Evolutionary conservation across 345 rosid genomes (phyloP).

Genomic region (Acer yangbiense): DNA sequence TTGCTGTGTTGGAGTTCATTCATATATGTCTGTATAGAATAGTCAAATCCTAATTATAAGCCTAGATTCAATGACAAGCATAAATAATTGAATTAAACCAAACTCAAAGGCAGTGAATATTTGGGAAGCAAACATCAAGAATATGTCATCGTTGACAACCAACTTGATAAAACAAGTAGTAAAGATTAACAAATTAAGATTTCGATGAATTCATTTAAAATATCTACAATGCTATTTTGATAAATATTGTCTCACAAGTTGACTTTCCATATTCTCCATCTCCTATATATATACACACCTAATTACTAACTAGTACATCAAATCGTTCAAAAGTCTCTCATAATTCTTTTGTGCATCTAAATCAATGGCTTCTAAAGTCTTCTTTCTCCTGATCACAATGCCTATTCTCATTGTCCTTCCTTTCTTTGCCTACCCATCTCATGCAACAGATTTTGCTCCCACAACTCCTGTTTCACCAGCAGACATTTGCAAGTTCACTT

Average conservation of each 20-base stretch:
- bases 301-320: neutral
- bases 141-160: neutral
- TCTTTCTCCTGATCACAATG: constrained; percentile 6
- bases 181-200: too few species aligned
- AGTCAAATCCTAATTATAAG: neutral
- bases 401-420: constrained; percentile 24
- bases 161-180: neutral
- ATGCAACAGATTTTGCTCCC: constrained; percentile 24
- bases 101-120: neutral
- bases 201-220: neutral
- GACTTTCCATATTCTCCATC: constrained; percentile 14
- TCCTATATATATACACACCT: constrained; percentile 1
- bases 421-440: constrained; percentile 31
- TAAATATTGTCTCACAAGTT: constrained; percentile 14
- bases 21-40: neutral
- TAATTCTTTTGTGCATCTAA: neutral
- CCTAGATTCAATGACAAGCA: neutral
- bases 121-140: too few species aligned
- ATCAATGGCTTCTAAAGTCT: constrained; percentile 24
- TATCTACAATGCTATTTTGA: neutral
- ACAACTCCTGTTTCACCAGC: constrained; percentile 32
- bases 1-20: neutral
- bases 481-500: constrained; percentile 53
- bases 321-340: neutral
- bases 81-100: neutral